These are phyloP conservation scores for Endotrypanum monterogeii DNA, from an alignment of 208 protist genomes.

Conservation along the genomic window DNA sequence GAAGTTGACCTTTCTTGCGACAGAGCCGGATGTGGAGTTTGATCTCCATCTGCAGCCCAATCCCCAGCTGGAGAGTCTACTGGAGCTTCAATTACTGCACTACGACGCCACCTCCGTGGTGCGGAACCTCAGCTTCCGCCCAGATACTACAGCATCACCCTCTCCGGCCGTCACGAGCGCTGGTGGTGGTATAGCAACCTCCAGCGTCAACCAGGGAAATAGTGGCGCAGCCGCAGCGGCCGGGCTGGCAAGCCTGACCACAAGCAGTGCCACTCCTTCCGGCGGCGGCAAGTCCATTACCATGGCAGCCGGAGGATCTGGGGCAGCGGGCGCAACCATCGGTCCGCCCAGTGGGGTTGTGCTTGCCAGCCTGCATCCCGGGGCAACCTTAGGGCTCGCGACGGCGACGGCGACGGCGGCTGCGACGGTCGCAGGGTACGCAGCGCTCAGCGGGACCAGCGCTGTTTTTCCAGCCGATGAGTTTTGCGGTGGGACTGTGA, in stretches of 20 bases:
- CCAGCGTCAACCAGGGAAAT: constrained; percentile 1
- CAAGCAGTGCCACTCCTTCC: neutral
- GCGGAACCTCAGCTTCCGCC: constrained; percentile 55
- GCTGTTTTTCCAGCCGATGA: neutral
- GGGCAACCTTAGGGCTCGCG: neutral
- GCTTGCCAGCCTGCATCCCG: constrained; percentile 1
- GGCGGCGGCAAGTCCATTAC: neutral
- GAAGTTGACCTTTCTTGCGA: constrained; percentile 62
- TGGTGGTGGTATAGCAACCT: neutral
- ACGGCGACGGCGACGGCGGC: too few species aligned
- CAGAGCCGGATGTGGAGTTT: constrained; percentile 64
- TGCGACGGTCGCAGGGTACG: neutral
- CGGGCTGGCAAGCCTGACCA: neutral
- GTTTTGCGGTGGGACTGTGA: neutral
- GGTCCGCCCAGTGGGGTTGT: neutral
- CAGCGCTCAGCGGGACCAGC: constrained; percentile 1
- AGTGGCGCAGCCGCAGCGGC: neutral
- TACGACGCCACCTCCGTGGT: constrained; percentile 71
- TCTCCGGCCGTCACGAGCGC: neutral
- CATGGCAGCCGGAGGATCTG: neutral
- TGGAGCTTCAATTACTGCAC: constrained; percentile 74
- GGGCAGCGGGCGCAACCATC: neutral
- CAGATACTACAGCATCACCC: constrained; percentile 14
- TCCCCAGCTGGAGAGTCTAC: constrained; percentile 64
- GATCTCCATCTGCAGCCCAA: constrained; percentile 51